A percentile compares a stretch with the other conserved stretches of the same genome.
phyloP scores from a whole-genome alignment of 2,329 filamentous ascomycete species.

The Alternaria arborescens region DNA sequence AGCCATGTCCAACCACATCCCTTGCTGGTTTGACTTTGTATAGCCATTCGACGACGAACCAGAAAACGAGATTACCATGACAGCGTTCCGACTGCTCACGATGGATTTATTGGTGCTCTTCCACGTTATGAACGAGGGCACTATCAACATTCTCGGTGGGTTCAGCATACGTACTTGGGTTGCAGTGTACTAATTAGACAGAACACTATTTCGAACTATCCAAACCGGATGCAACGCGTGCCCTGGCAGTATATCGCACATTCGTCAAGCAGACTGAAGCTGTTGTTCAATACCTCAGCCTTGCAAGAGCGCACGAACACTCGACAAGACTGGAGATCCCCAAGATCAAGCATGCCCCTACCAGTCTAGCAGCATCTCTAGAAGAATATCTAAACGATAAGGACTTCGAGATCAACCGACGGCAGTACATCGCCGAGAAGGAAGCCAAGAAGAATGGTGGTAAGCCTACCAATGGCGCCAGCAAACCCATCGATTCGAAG shows the following conservation, averaged over 20 bases:
- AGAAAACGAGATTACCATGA: constrained; percentile 96
- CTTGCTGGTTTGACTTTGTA: constrained; percentile 14
- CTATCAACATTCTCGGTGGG: constrained; percentile 94
- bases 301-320: constrained; percentile 89
- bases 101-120: constrained; percentile 89
- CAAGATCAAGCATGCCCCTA: constrained; percentile 95
- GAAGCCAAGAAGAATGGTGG: constrained; percentile 70
- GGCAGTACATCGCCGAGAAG: constrained; percentile 90
- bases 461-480: constrained; percentile 49
- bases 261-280: constrained; percentile 93
- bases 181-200: constrained; percentile 50
- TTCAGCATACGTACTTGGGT: constrained; percentile 1
- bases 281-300: constrained; percentile 87
- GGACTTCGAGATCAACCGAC: constrained; percentile 91
- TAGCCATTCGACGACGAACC: constrained; percentile 86
- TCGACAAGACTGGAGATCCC: constrained; percentile 93
- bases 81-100: constrained; percentile 89
- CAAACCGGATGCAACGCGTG: constrained; percentile 87
- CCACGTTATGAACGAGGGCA: constrained; percentile 93
- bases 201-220: constrained; percentile 99
- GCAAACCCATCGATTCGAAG: constrained; percentile 50
- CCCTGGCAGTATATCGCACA: constrained; percentile 88
- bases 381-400: constrained; percentile 95
- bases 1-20: neutral
- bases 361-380: constrained; percentile 85